Percentiles rank a stretch among this genome's conserved stretches.
Conservation (phyloP, 2,329 filamentous ascomycete species). For the Geoglossum cookeanum region DNA sequence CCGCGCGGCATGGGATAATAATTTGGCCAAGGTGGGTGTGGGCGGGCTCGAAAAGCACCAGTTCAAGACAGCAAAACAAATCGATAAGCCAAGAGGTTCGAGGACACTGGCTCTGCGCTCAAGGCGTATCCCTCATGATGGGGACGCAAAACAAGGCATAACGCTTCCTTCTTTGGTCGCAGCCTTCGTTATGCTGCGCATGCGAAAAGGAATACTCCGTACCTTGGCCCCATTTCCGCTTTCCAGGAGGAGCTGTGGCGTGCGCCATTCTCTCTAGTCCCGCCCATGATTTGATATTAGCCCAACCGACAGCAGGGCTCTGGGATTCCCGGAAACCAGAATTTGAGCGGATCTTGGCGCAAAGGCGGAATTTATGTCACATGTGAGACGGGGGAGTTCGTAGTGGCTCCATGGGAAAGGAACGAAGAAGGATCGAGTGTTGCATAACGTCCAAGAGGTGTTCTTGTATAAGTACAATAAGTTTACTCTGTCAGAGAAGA, state of each 20-base stretch:
- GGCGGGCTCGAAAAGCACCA: constrained; percentile 42
- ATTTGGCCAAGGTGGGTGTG: constrained; percentile 61
- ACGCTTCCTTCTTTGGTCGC: neutral
- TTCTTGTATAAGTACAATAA: too few species aligned
- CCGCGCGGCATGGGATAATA: constrained; percentile 45
- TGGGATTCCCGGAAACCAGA: constrained; percentile 1
- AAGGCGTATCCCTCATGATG: too few species aligned
- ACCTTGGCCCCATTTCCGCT: neutral
- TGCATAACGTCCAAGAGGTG: too few species aligned
- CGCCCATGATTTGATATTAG: neutral
- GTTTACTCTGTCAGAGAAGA: too few species aligned
- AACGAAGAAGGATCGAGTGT: too few species aligned
- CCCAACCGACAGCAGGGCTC: neutral
- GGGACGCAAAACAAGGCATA: too few species aligned
- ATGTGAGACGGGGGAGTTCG: neutral
- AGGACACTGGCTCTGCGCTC: too few species aligned
- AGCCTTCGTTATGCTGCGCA: neutral
- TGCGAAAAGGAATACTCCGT: too few species aligned
- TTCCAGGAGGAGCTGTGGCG: neutral
- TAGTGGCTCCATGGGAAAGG: too few species aligned
- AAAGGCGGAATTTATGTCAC: neutral
- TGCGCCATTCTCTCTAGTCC: neutral
- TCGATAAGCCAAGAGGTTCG: neutral
- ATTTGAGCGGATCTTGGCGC: neutral
- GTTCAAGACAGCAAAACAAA: constrained; percentile 28